Evolutionary conservation across 495 filamentous ascomycete species (phyloP).

Genomic region (Daldinia loculata): DNA sequence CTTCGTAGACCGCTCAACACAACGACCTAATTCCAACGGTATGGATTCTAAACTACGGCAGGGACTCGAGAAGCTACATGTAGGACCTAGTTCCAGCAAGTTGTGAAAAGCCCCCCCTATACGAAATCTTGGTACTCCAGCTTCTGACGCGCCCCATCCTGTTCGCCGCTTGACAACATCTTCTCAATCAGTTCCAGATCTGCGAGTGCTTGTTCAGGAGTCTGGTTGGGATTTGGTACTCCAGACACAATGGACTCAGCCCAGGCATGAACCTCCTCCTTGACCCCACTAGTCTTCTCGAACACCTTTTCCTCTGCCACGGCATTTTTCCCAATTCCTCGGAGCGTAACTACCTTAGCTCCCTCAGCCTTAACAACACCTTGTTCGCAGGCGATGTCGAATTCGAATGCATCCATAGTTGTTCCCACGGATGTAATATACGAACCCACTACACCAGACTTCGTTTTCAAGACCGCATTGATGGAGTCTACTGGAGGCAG

Average conservation of each 20-base stretch:
- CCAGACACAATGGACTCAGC: conserved; percentile 62
- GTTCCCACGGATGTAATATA: conserved; percentile 71
- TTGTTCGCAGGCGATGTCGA: conserved; percentile 60
- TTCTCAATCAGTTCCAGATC: conserved; percentile 76
- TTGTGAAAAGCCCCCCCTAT: conserved; percentile 31
- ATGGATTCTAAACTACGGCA: conserved; percentile 63
- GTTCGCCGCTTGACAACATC: conserved; percentile 70
- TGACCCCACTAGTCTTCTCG: conserved; percentile 67
- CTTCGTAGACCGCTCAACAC: conserved; percentile 79
- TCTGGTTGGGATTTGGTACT: conserved; percentile 63
- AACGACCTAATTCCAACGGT: conserved; percentile 68
- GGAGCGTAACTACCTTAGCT: conserved; percentile 51
- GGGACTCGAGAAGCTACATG: conserved; percentile 59
- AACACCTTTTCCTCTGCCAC: conserved; percentile 60
- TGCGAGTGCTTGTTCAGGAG: conserved; percentile 70
- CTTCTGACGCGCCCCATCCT: conserved; percentile 58
- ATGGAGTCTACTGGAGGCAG: conserved; percentile 81
- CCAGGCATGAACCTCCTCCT: conserved; percentile 73
- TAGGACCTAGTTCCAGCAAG: conserved; percentile 34
- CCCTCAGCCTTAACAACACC: conserved; percentile 58
- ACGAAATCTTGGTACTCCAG: conserved; percentile 45
- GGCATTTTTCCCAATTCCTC: conserved; percentile 53
- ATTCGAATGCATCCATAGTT: conserved; percentile 60
- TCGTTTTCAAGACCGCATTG: conserved; percentile 68
- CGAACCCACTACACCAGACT: conserved; percentile 68